Percentiles rank a stretch among this genome's conserved stretches.
phyloP scores from a whole-genome alignment of 1,284 basidiomycete genomes.

The Cryptococcus jaspeensis region DNA sequence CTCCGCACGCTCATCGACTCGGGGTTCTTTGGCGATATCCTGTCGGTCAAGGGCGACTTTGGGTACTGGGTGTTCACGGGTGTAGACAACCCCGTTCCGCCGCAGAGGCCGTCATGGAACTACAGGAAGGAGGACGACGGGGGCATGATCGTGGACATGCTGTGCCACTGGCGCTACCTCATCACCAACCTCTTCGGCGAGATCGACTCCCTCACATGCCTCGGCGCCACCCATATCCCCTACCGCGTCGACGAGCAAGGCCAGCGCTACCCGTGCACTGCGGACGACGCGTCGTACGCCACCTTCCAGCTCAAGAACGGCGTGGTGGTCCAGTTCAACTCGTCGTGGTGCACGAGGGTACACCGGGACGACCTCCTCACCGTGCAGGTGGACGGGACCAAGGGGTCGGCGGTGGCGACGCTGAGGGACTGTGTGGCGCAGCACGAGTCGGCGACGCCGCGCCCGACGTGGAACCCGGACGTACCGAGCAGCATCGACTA shows the following conservation, averaged over 20 bases:
- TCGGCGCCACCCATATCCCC: conserved; percentile 20
- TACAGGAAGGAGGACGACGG: conserved; percentile 27
- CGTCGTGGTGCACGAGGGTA: conserved; percentile 20
- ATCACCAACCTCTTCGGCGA: conserved; percentile 24
- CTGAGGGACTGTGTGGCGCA: conserved; percentile 24
- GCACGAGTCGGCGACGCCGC: conserved; percentile 19
- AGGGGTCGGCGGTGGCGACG: conserved; percentile 19
- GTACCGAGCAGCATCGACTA: conserved; percentile 20
- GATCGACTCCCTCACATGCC: conserved; percentile 20
- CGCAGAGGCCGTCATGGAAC: conserved; percentile 23
- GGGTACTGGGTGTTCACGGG: conserved; percentile 27
- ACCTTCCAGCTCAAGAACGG: conserved; percentile 23
- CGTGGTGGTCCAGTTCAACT: conserved; percentile 24
- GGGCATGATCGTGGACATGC: conserved; percentile 24
- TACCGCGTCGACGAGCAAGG: conserved; percentile 17
- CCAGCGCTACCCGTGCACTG: conserved; percentile 20
- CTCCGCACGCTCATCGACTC: conserved; percentile 16
- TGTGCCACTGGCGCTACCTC: conserved; percentile 27
- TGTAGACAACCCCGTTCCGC: conserved; percentile 6
- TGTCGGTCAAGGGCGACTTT: conserved; percentile 25
- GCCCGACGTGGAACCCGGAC: conserved; percentile 25
- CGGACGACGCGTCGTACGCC: conserved; percentile 23
- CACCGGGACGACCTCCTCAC: conserved; percentile 22
- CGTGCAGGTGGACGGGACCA: conserved; percentile 20
- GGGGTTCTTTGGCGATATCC: conserved; percentile 24